Evolutionary conservation across 495 filamentous ascomycete genomes (phyloP).

Genomic region (Penicillium ucsense): DNA sequence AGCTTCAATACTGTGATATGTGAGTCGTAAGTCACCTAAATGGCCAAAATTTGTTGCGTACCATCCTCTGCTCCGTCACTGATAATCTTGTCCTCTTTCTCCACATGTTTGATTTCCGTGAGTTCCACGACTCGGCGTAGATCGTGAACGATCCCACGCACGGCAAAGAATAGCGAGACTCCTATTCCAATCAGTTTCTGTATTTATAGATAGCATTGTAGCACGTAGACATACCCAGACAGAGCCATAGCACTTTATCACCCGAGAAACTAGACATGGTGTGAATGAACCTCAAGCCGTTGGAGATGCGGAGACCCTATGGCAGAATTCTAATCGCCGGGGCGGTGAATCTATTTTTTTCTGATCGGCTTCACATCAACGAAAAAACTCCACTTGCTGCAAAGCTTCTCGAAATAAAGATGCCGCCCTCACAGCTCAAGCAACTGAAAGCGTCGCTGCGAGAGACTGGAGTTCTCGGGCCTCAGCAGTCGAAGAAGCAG

Average conservation of each 20-base stretch:
- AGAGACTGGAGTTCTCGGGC: slow-evolving; percentile 78
- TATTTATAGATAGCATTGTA: not conserved
- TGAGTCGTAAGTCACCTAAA: slow-evolving; percentile 1
- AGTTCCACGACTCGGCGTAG: slow-evolving; percentile 37
- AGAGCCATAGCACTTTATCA: slow-evolving; percentile 36
- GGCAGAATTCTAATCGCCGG: slow-evolving; percentile 25
- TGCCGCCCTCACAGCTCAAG: slow-evolving; percentile 95
- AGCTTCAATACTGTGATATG: slow-evolving; percentile 34
- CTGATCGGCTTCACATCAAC: slow-evolving; percentile 6
- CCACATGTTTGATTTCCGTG: slow-evolving; percentile 39
- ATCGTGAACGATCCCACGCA: slow-evolving; percentile 35
- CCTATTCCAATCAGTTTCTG: slow-evolving; percentile 18
- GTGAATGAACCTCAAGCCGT: slow-evolving; percentile 1
- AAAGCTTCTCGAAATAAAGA: slow-evolving; percentile 29
- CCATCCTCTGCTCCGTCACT: slow-evolving; percentile 42
- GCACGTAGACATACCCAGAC: slow-evolving; percentile 22
- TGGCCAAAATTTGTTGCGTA: slow-evolving; percentile 3
- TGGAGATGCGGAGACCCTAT: slow-evolving; percentile 22
- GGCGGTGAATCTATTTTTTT: slow-evolving; percentile 30
- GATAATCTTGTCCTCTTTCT: slow-evolving; percentile 36
- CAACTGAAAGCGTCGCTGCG: slow-evolving; percentile 82
- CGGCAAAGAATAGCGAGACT: slow-evolving; percentile 36
- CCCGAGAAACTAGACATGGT: slow-evolving; percentile 32
- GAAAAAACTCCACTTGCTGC: slow-evolving; percentile 12
- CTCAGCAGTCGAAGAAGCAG: slow-evolving; percentile 86